These are phyloP conservation scores for Cladosporium halotolerans DNA, from an alignment of 2,329 filamentous ascomycete genomes.

Conservation along the genomic window DNA sequence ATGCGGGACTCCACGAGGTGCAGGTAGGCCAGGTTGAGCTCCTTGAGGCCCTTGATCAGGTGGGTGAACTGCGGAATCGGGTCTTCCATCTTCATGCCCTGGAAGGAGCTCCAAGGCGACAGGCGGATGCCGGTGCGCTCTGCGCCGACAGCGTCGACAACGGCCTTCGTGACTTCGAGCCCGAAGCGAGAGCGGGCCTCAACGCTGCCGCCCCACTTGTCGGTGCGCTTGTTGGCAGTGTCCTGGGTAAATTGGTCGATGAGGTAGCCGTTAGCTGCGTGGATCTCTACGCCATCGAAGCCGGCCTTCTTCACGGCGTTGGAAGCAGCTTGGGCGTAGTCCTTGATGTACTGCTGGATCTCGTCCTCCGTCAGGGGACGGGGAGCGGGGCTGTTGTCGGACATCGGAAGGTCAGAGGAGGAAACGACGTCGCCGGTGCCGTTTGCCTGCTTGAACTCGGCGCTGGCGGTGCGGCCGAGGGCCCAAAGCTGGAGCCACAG, in stretches of 20 bases:
- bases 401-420: slow-evolving; percentile 29
- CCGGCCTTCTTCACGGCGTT: slow-evolving; percentile 43
- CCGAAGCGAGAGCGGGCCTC: slow-evolving; percentile 47
- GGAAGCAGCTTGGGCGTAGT: slow-evolving; percentile 40
- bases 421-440: slow-evolving; percentile 28
- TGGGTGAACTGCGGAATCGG: slow-evolving; percentile 59
- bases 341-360: slow-evolving; percentile 28
- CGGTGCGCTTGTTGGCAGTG: slow-evolving; percentile 48
- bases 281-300: slow-evolving; percentile 56
- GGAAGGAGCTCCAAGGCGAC: slow-evolving; percentile 55
- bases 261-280: slow-evolving; percentile 49
- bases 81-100: slow-evolving; percentile 52
- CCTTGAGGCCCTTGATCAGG: slow-evolving; percentile 46
- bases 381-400: slow-evolving; percentile 30
- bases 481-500: slow-evolving; percentile 44
- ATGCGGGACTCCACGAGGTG: slow-evolving; percentile 57
- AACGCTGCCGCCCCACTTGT: slow-evolving; percentile 42
- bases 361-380: slow-evolving; percentile 33
- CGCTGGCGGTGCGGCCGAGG: slow-evolving; percentile 42
- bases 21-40: slow-evolving; percentile 53
- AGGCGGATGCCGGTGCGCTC: slow-evolving; percentile 53
- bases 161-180: slow-evolving; percentile 48
- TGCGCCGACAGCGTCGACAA: slow-evolving; percentile 45
- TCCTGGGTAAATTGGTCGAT: slow-evolving; percentile 60
- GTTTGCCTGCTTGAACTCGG: slow-evolving; percentile 15